Conservation (phyloP, 75 land plant genomes). For the Picea sitchensis region DNA sequence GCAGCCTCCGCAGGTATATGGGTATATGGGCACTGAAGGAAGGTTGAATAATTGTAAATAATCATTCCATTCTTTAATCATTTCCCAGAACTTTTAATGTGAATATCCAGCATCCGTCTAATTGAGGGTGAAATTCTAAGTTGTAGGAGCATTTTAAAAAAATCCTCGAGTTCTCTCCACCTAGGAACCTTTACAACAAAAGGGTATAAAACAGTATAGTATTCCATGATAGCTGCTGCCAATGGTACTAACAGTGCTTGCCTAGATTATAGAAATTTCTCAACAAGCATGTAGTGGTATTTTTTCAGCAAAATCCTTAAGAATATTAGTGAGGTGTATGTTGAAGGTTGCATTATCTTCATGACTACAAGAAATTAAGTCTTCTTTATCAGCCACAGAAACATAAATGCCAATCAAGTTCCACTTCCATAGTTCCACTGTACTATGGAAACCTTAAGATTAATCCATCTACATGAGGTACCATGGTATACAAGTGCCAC, state of each 20-base stretch:
- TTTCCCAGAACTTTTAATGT: constrained; percentile 36
- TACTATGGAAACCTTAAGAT: constrained; percentile 70
- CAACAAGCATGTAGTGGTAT: constrained; percentile 62
- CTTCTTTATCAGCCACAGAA: constrained; percentile 61
- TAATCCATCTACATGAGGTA: constrained; percentile 93
- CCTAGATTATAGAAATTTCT: constrained; percentile 71
- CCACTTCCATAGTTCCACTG: constrained; percentile 95
- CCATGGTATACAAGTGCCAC: constrained; percentile 96
- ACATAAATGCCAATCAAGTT: constrained; percentile 88
- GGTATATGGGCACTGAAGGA: constrained; percentile 96
- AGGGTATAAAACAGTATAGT: constrained; percentile 91
- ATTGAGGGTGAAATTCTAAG: constrained; percentile 37
- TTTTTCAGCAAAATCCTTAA: constrained; percentile 82
- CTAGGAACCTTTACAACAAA: constrained; percentile 91
- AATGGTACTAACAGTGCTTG: constrained; percentile 86
- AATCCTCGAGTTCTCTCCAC: constrained; percentile 90
- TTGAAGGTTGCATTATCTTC: too few relatives aligned
- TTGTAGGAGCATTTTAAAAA: constrained; percentile 38
- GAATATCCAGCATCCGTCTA: constrained; percentile 19
- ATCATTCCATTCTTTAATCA: constrained; percentile 73
- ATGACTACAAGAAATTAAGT: constrained; percentile 24
- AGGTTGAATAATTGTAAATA: constrained; percentile 80
- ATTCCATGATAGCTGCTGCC: constrained; percentile 99
- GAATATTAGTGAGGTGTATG: constrained; percentile 49
- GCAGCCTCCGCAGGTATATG: constrained; percentile 72